A percentile compares a stretch with the other conserved stretches of the same genome.
phyloP scores from a whole-genome alignment of 345 rosid species.

The Murraya koenigii region DNA sequence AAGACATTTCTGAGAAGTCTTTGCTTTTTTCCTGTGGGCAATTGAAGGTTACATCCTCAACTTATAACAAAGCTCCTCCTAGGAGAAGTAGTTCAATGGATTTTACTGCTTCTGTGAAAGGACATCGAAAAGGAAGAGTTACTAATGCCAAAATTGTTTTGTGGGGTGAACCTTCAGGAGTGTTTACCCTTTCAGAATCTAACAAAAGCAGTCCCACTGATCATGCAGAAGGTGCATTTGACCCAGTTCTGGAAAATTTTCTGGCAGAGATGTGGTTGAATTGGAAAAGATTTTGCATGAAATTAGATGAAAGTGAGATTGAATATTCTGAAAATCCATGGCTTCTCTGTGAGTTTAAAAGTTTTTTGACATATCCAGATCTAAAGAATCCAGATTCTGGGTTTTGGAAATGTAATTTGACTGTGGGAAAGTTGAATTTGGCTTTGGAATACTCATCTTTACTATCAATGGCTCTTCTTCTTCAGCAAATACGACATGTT shows the following conservation, averaged over 20 bases:
- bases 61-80: constrained; percentile 24
- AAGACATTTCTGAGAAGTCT: constrained; percentile 45
- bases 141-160: constrained; percentile 44
- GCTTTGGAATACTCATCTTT: constrained; percentile 51
- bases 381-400: constrained; percentile 42
- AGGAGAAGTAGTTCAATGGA: constrained; percentile 27
- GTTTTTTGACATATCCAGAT: constrained; percentile 46
- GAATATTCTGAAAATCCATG: constrained; percentile 54
- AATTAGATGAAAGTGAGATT: constrained; percentile 46
- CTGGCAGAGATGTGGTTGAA: constrained; percentile 61
- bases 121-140: constrained; percentile 33
- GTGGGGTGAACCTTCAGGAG: constrained; percentile 57
- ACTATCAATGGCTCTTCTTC: constrained; percentile 46
- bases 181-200: constrained; percentile 34
- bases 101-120: constrained; percentile 27
- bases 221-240: constrained; percentile 33
- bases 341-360: constrained; percentile 60
- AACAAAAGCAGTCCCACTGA: constrained; percentile 23
- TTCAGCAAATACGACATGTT: constrained; percentile 52
- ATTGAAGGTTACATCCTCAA: constrained; percentile 44
- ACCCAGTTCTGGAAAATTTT: constrained; percentile 38
- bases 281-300: constrained; percentile 48
- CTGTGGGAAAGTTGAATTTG: constrained; percentile 61
- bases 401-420: constrained; percentile 60
- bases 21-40: constrained; percentile 57